Percentiles rank a stretch among this genome's conserved stretches.
Evolutionary conservation across 2,329 filamentous ascomycete genomes (phyloP).

Genomic region (Akanthomyces lecanii): DNA sequence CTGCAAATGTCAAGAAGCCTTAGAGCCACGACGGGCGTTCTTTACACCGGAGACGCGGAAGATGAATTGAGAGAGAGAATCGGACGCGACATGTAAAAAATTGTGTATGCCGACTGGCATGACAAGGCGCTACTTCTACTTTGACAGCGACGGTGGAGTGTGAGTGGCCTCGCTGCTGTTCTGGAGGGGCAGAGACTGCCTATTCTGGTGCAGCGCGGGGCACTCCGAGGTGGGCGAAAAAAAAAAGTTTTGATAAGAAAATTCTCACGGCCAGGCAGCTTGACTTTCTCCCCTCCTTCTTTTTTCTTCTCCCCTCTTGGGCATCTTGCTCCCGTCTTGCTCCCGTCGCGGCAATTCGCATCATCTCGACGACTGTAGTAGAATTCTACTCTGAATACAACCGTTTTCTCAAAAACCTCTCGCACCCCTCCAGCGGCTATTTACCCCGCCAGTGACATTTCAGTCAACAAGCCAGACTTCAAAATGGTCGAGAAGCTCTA

Average conservation of each 20-base stretch:
- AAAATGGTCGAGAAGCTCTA: slow-evolving; percentile 83
- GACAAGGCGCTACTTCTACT: not conserved
- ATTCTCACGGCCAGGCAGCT: slow-evolving; percentile 9
- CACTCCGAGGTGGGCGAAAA: slow-evolving; percentile 1
- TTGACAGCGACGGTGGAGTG: slow-evolving; percentile 4
- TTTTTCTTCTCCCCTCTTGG: slow-evolving; percentile 21
- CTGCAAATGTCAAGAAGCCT: not conserved
- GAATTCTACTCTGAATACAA: not conserved
- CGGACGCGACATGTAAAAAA: not conserved
- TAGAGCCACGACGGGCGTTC: too few relatives aligned
- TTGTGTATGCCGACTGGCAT: not conserved
- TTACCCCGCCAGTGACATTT: slow-evolving; percentile 17
- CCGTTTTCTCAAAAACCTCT: not conserved
- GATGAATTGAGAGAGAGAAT: too few relatives aligned
- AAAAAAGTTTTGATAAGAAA: slow-evolving; percentile 15
- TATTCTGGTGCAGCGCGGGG: slow-evolving; percentile 13
- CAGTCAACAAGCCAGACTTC: slow-evolving; percentile 23
- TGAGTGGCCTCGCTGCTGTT: not conserved
- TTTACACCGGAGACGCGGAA: too few relatives aligned
- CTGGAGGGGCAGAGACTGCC: slow-evolving; percentile 7
- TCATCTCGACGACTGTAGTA: not conserved
- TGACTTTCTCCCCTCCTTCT: slow-evolving; percentile 8
- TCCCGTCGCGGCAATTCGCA: not conserved
- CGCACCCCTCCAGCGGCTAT: not conserved
- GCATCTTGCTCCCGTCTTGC: slow-evolving; percentile 18